Conservation (phyloP, 306 rosid species). For the Malus asiatica region DNA sequence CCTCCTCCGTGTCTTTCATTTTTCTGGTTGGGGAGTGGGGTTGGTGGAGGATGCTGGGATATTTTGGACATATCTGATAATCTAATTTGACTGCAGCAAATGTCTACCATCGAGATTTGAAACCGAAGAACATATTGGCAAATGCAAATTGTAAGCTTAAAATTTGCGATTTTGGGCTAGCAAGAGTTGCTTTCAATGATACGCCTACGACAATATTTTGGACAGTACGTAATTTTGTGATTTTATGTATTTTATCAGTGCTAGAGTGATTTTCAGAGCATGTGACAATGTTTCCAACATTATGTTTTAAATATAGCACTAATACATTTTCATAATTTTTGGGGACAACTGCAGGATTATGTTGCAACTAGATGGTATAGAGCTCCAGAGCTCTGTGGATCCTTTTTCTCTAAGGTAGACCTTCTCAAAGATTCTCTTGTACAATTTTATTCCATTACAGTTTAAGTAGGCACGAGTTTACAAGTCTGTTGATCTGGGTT, state of each 20-base stretch:
- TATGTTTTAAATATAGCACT: not conserved
- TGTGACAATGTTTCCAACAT: not conserved
- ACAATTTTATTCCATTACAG: not conserved
- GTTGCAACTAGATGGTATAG: constrained; percentile 99
- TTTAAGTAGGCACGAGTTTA: not conserved
- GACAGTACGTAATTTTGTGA: constrained; percentile 57
- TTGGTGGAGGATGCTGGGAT: too few species aligned
- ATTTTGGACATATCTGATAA: constrained; percentile 20
- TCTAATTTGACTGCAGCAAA: constrained; percentile 58
- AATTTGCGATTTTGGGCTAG: constrained; percentile 95
- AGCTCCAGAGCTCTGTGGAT: constrained; percentile 97
- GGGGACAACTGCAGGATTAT: constrained; percentile 57
- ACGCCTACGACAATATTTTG: constrained; percentile 86
- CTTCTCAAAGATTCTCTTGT: constrained; percentile 13
- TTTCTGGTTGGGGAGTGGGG: not conserved
- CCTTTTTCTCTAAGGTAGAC: constrained; percentile 87
- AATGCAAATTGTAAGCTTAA: constrained; percentile 96
- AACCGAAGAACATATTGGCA: constrained; percentile 95
- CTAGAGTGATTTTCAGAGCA: not conserved
- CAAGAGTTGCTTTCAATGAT: constrained; percentile 87
- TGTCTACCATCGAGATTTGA: constrained; percentile 92
- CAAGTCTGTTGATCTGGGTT: constrained; percentile 15
- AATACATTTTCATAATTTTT: constrained; percentile 12
- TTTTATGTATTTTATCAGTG: not conserved
- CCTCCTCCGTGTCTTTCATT: not conserved